Percentiles rank a stretch among this genome's conserved stretches.
phyloP scores from a whole-genome alignment of 2,329 filamentous ascomycete species.

The Harringtonia aguacate region DNA sequence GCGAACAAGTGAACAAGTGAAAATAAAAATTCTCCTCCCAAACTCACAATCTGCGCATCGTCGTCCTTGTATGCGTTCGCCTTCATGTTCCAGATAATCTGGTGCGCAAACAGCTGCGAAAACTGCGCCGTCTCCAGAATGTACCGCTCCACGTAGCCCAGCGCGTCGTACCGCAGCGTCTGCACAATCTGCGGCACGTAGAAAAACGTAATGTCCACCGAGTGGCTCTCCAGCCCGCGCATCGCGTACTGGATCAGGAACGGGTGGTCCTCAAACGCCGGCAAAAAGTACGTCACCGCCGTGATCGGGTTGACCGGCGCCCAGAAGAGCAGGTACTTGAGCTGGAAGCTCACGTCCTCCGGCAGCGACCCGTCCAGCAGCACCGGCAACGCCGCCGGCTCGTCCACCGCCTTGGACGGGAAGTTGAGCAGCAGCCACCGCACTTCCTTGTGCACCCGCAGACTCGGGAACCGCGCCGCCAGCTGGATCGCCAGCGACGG shows the following conservation, averaged over 20 bases:
- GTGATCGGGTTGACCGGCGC: slow-evolving; percentile 84
- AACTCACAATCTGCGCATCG: slow-evolving; percentile 66
- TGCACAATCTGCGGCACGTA: slow-evolving; percentile 98
- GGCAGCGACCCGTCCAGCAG: slow-evolving; percentile 70
- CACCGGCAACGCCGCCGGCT: slow-evolving; percentile 74
- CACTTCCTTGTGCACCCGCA: slow-evolving; percentile 62
- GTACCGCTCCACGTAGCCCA: slow-evolving; percentile 93
- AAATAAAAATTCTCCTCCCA: no score
- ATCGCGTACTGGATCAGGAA: slow-evolving; percentile 96
- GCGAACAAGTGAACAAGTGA: no score
- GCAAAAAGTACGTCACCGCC: slow-evolving; percentile 86
- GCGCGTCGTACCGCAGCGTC: slow-evolving; percentile 78
- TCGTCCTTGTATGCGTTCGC: slow-evolving; percentile 98
- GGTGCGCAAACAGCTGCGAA: slow-evolving; percentile 96
- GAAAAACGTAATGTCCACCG: slow-evolving; percentile 96
- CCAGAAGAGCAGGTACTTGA: slow-evolving; percentile 95
- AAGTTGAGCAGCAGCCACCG: slow-evolving; percentile 71
- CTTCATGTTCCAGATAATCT: slow-evolving; percentile 99
- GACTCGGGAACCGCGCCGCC: slow-evolving; percentile 64
- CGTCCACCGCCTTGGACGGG: slow-evolving; percentile 69
- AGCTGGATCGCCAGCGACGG: slow-evolving; percentile 84
- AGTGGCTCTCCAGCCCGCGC: slow-evolving; percentile 84
- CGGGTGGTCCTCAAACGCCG: slow-evolving; percentile 81
- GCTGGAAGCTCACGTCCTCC: slow-evolving; percentile 67
- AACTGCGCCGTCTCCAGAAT: slow-evolving; percentile 95